These are phyloP conservation scores for Coniochaeta sp. DNA, from an alignment of 2,329 filamentous ascomycete genomes.

Conservation along the genomic window DNA sequence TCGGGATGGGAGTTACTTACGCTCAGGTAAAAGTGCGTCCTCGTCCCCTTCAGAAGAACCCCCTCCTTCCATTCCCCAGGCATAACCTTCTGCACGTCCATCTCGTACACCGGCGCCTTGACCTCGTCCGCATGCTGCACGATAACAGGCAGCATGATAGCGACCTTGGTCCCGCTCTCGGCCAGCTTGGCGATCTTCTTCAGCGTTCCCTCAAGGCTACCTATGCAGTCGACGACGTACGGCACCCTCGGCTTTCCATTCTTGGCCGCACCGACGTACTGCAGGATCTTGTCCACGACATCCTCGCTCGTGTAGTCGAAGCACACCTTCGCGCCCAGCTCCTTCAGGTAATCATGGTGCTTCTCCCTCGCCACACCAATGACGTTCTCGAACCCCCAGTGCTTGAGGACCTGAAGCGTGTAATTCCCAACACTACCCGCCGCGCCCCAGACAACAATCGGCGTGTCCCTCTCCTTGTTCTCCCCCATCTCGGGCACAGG, in stretches of 20 bases:
- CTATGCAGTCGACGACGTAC: slow-evolving; percentile 50
- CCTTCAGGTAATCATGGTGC: slow-evolving; percentile 35
- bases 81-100: slow-evolving; percentile 38
- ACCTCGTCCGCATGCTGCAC: slow-evolving; percentile 41
- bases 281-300: slow-evolving; percentile 27
- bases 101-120: slow-evolving; percentile 43
- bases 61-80: slow-evolving; percentile 41
- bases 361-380: slow-evolving; percentile 37
- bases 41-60: slow-evolving; percentile 44
- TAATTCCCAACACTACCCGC: slow-evolving; percentile 45
- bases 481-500: slow-evolving; percentile 32
- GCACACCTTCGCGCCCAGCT: slow-evolving; percentile 34
- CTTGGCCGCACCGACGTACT: slow-evolving; percentile 13
- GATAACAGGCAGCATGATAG: slow-evolving; percentile 54
- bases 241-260: slow-evolving; percentile 24
- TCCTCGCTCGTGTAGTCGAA: slow-evolving; percentile 38
- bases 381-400: slow-evolving; percentile 46
- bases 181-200: slow-evolving; percentile 43
- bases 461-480: slow-evolving; percentile 20
- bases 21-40: slow-evolving; percentile 46
- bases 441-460: slow-evolving; percentile 45
- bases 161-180: slow-evolving; percentile 40
- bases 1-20: slow-evolving; percentile 23
- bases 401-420: slow-evolving; percentile 40
- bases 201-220: slow-evolving; percentile 38